Evolutionary conservation across 192 early-diverging fungal genomes (phyloP).

Genomic region (Umbelopsis sp.): DNA sequence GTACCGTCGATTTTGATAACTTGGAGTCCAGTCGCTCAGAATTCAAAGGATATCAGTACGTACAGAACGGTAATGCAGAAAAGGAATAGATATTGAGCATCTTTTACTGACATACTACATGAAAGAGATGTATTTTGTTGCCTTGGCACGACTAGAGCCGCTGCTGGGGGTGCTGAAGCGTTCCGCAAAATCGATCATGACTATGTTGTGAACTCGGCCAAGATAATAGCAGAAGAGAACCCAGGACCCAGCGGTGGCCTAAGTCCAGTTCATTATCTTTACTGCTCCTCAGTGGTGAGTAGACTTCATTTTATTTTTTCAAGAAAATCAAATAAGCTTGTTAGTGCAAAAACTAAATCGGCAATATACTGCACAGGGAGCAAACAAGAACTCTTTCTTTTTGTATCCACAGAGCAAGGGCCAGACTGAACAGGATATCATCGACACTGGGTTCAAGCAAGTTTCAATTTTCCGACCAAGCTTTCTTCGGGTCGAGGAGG

Average conservation of each 20-base stretch:
- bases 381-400: slow-evolving; percentile 61
- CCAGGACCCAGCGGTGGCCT: slow-evolving; percentile 23
- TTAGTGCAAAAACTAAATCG: too few relatives aligned
- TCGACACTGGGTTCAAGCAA: slow-evolving; percentile 61
- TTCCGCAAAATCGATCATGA: slow-evolving; percentile 82
- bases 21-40: slow-evolving; percentile 42
- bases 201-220: slow-evolving; percentile 72
- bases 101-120: slow-evolving; percentile 21
- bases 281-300: slow-evolving; percentile 48
- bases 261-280: slow-evolving; percentile 53
- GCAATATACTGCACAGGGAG: slow-evolving; percentile 28
- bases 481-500: slow-evolving; percentile 50
- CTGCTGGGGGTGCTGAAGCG: slow-evolving; percentile 63
- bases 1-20: slow-evolving; percentile 78
- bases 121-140: slow-evolving; percentile 70
- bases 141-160: slow-evolving; percentile 71
- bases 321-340: background rate
- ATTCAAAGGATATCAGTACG: slow-evolving; percentile 55
- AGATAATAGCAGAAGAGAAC: slow-evolving; percentile 57
- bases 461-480: slow-evolving; percentile 69
- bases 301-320: background rate
- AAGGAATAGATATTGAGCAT: background rate
- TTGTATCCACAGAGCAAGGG: slow-evolving; percentile 80
- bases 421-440: slow-evolving; percentile 70
- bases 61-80: background rate